phyloP scores from a whole-genome alignment of 306 rosid genomes.

The Cicer chorassanicum region DNA sequence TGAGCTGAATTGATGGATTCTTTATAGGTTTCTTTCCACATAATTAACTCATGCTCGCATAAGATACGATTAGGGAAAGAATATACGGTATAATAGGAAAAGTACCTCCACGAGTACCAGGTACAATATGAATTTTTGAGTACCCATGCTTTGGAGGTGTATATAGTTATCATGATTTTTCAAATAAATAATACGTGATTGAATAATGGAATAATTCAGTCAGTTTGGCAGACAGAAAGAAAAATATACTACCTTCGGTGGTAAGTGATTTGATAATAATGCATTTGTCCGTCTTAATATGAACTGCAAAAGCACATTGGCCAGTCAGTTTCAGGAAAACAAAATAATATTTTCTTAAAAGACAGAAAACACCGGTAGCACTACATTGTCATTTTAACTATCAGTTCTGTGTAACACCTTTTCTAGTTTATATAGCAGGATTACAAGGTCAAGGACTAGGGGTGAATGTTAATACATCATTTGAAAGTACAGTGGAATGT shows the following conservation, averaged over 20 bases:
- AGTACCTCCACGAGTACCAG: no score
- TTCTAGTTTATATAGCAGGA: slow-evolving; percentile 28
- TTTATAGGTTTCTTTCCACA: no score
- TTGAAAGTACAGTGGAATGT: slow-evolving; percentile 17
- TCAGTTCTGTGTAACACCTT: slow-evolving; percentile 14
- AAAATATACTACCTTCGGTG: slow-evolving; percentile 79
- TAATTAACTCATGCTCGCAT: no score
- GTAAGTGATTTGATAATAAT: slow-evolving; percentile 86
- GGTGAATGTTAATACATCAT: slow-evolving; percentile 40
- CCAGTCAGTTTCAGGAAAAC: slow-evolving; percentile 39
- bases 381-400: slow-evolving; percentile 30
- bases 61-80: no score
- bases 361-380: slow-evolving; percentile 33
- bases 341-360: slow-evolving; percentile 36
- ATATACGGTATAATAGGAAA: no score
- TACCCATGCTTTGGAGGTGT: background rate
- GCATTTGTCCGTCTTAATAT: slow-evolving; percentile 91
- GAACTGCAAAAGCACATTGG: slow-evolving; percentile 66
- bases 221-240: slow-evolving; percentile 35
- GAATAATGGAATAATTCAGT: slow-evolving; percentile 30
- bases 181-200: background rate
- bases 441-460: slow-evolving; percentile 38
- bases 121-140: no score
- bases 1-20: no score
- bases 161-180: slow-evolving; percentile 15